Evolutionary conservation across 2,329 filamentous ascomycete genomes (phyloP), one percentile per base, ranked within the genome.

Genomic region (Massarina eburnea): DNA sequence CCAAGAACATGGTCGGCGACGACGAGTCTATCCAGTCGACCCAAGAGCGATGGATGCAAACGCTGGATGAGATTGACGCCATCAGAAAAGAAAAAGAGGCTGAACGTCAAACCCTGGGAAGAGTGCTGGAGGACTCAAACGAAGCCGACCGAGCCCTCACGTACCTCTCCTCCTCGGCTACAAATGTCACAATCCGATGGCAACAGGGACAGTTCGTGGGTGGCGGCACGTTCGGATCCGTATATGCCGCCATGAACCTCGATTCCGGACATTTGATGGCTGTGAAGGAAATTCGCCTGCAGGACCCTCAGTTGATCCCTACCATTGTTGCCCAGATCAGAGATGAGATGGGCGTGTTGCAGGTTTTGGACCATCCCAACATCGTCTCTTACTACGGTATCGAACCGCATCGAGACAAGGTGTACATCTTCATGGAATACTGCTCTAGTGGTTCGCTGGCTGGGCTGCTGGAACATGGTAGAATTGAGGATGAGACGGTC

Each of bases 381-480:
- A 89, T 99, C 50, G 95, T 99, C 18, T 92, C 91, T 8, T 99
- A 99, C 72, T 94, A 94, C 65, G 94, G 94, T 47, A 97, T 99
- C 62, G 94, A 99, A 71, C 94, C 96, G 2, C 94, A 99, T 72
- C 84, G 94, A 52, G 94, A 99, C 77, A 94, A 96, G 66, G 94
- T 99, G n/a, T 99, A 97, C 72, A 96, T 99, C 57, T 99, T 99
- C 69, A 99, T 99, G 94, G 94, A 99, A 71, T 97, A 95, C 72
- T 99, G 94, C 71, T 95, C 91, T 4, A 92, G 94, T 41, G 94
- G 94, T 17, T 97, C 92, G 14, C 78, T 99, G 39, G 91, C 94
- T 33, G 88, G 83, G 40, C 76, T 99, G 41, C 78, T 99, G 33
- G 94, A 99, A 69, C 92, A 99, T 64, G 94, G 94, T 10, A 88